Conservation (phyloP, 768 basidiomycete species). For the Cystoderma amianthinum region DNA sequence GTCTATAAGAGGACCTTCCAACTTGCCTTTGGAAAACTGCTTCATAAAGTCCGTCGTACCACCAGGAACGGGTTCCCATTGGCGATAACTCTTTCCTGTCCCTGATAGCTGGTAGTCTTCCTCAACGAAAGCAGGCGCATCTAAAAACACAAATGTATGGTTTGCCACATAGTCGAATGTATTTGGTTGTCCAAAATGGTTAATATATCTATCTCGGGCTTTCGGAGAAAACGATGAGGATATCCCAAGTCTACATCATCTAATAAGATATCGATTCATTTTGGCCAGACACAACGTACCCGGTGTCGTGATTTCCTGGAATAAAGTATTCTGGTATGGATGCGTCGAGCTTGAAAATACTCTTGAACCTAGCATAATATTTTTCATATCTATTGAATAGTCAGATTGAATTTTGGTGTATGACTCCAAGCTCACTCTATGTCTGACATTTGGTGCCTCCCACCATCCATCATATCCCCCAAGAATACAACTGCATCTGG, state of each 20-base stretch:
- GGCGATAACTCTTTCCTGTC: slow-evolving; percentile 28
- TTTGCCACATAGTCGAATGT: slow-evolving; percentile 57
- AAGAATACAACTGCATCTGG: slow-evolving; percentile 78
- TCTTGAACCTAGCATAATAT: slow-evolving; percentile 62
- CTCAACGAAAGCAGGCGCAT: slow-evolving; percentile 68
- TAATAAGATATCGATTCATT: too few relatives aligned
- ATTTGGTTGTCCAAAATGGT: slow-evolving; percentile 74
- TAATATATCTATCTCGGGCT: slow-evolving; percentile 50
- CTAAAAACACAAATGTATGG: slow-evolving; percentile 66
- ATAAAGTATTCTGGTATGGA: slow-evolving; percentile 59
- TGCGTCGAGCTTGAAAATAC: slow-evolving; percentile 53
- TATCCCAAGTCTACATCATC: slow-evolving; percentile 39
- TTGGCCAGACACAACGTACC: too few relatives aligned
- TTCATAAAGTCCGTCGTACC: slow-evolving; percentile 53
- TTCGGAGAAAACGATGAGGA: slow-evolving; percentile 36
- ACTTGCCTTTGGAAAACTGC: slow-evolving; percentile 28
- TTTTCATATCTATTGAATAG: slow-evolving; percentile 58
- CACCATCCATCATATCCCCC: slow-evolving; percentile 92
- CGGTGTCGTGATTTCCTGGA: slow-evolving; percentile 90
- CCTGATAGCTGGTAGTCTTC: slow-evolving; percentile 53
- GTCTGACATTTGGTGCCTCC: slow-evolving; percentile 55
- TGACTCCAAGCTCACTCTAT: slow-evolving; percentile 49
- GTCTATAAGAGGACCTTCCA: neutral
- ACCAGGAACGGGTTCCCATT: slow-evolving; percentile 40
- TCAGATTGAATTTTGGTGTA: neutral